Evolutionary conservation across 2,329 filamentous ascomycete species (phyloP).

Genomic region (Fusarium temperatum): DNA sequence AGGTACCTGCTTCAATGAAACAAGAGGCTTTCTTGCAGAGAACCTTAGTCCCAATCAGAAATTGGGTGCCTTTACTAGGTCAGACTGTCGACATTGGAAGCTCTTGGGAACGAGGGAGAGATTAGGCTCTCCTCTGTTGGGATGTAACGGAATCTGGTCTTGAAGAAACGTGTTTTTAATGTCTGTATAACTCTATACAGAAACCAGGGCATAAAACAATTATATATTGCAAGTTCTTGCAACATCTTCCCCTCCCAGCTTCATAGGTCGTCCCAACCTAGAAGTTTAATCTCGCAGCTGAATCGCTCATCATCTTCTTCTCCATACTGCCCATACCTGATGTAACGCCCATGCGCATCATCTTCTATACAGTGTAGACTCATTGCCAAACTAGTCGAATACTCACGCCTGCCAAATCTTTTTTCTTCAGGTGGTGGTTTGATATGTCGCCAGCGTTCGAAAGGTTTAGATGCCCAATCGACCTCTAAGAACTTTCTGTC

Average conservation of each 20-base stretch:
- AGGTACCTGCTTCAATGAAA: background rate
- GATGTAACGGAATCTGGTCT: too few relatives aligned
- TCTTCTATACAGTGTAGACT: background rate
- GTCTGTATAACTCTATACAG: too few relatives aligned
- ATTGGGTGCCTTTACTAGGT: background rate
- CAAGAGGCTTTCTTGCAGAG: rapidly evolving
- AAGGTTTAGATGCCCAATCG: rapidly evolving
- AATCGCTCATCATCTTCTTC: background rate
- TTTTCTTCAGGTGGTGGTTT: background rate
- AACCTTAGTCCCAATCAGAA: background rate
- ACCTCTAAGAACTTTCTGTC: background rate
- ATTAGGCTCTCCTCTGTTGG: rapidly evolving
- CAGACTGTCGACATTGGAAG: background rate
- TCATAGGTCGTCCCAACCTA: background rate
- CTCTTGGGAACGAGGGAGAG: background rate
- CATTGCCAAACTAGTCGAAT: background rate
- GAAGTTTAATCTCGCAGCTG: background rate
- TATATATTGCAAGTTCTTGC: background rate
- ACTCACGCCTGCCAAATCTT: background rate
- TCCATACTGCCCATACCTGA: background rate
- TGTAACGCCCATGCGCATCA: background rate
- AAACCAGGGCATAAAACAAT: too few relatives aligned
- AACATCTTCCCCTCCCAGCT: background rate
- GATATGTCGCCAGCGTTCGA: background rate
- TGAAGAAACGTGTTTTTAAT: rapidly evolving